Evolutionary conservation across 805 yeast genomes (phyloP).

Genomic region (Ogataea pignaliae): DNA sequence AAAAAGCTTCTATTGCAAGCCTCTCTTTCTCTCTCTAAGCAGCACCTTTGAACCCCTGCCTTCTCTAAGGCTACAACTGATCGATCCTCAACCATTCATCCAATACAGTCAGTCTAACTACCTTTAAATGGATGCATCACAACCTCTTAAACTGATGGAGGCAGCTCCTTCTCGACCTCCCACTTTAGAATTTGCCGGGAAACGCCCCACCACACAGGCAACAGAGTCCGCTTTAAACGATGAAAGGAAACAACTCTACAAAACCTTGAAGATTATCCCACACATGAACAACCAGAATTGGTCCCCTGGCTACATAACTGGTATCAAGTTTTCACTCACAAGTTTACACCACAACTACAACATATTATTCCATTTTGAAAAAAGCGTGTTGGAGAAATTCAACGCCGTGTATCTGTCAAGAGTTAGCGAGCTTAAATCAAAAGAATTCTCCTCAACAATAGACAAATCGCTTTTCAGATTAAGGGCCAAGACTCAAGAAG

Average conservation of each 20-base stretch:
- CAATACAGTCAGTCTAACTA: too few species aligned
- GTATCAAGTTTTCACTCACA: constrained; percentile 6
- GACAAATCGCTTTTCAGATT: constrained; percentile 1
- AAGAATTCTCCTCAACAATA: constrained; percentile 1
- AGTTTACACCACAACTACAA: constrained; percentile 4
- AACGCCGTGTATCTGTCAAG: constrained; percentile 1
- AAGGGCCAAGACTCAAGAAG: neutral
- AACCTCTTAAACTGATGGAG: too few species aligned
- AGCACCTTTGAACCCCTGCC: too few species aligned
- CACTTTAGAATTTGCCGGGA: too few species aligned
- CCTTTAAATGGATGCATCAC: too few species aligned
- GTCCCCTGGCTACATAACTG: constrained; percentile 13
- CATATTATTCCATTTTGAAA: constrained; percentile 5
- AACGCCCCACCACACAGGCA: too few species aligned
- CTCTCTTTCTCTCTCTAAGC: too few species aligned
- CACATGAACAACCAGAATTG: constrained; percentile 12
- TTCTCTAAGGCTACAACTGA: too few species aligned
- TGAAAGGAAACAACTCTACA: neutral
- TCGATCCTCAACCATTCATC: too few species aligned
- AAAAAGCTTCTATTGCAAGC: too few species aligned
- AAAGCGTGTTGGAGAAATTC: constrained; percentile 2
- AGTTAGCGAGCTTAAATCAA: constrained; percentile 1
- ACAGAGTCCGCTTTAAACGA: neutral
- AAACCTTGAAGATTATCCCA: neutral
- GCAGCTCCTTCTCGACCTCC: too few species aligned